phyloP scores from a whole-genome alignment of 129 eudicot species.

The carrot (Daucus carota) region DNA sequence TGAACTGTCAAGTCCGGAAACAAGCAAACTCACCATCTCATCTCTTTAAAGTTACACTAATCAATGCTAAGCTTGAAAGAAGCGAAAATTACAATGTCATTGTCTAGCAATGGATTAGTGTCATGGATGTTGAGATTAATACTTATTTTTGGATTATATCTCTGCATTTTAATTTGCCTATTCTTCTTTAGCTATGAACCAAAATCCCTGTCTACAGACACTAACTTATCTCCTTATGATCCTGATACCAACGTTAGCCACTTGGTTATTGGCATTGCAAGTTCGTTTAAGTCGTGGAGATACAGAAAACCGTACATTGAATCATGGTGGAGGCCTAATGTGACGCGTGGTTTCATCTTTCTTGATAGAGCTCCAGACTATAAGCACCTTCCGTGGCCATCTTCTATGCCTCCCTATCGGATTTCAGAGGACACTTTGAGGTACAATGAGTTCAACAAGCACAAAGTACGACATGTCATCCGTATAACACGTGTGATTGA shows the following conservation, averaged over 20 bases:
- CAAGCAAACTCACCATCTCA: neutral
- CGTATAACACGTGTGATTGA: slow-evolving; percentile 19
- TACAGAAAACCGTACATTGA: slow-evolving; percentile 17
- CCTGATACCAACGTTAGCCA: slow-evolving; percentile 24
- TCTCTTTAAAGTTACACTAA: neutral
- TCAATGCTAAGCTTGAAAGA: neutral
- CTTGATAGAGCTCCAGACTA: slow-evolving; percentile 17
- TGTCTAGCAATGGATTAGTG: neutral
- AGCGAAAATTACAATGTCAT: neutral
- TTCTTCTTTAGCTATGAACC: slow-evolving; percentile 1
- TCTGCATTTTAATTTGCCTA: slow-evolving; percentile 9
- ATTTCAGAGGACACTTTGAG: slow-evolving; percentile 20
- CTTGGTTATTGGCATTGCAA: slow-evolving; percentile 21
- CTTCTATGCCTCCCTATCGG: slow-evolving; percentile 23
- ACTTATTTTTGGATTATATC: slow-evolving; percentile 1
- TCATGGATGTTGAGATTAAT: neutral
- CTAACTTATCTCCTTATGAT: neutral
- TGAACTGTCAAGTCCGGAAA: neutral
- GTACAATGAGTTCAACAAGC: slow-evolving; percentile 6
- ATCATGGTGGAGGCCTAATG: slow-evolving; percentile 35
- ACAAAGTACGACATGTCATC: neutral
- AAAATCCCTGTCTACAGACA: neutral
- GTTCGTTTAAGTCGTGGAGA: slow-evolving; percentile 18
- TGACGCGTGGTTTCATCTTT: slow-evolving; percentile 20
- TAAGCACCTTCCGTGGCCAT: slow-evolving; percentile 6